Conservation (phyloP, 2,329 filamentous ascomycete genomes). For the Nectriaceae sp. region DNA sequence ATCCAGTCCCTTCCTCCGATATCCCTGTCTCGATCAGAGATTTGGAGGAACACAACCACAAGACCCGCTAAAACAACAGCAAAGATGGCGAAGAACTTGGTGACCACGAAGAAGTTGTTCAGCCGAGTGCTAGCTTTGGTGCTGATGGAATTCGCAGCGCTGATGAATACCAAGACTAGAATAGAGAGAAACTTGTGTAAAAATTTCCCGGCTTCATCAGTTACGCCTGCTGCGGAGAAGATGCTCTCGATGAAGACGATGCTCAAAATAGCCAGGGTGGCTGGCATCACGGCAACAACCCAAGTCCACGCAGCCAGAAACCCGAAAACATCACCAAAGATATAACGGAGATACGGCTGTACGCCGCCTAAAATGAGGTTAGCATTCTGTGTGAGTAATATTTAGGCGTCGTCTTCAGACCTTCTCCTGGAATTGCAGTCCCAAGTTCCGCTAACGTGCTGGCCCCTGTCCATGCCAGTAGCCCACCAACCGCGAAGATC, state of each 20-base stretch:
- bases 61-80: slow-evolving; percentile 51
- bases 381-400: neutral
- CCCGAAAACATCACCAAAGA: slow-evolving; percentile 62
- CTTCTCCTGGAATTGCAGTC: slow-evolving; percentile 63
- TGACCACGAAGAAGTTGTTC: slow-evolving; percentile 56
- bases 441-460: slow-evolving; percentile 64
- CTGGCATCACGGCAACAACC: slow-evolving; percentile 65
- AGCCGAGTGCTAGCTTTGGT: slow-evolving; percentile 56
- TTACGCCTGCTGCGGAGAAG: slow-evolving; percentile 52
- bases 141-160: slow-evolving; percentile 56
- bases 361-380: slow-evolving; percentile 49
- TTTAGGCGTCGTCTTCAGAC: slow-evolving; percentile 28
- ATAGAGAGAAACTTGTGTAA: slow-evolving; percentile 55
- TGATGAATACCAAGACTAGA: slow-evolving; percentile 47
- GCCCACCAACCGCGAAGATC: slow-evolving; percentile 62
- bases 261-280: slow-evolving; percentile 63
- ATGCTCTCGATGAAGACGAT: slow-evolving; percentile 65
- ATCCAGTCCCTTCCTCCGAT: slow-evolving; percentile 54
- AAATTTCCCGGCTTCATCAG: slow-evolving; percentile 43
- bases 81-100: slow-evolving; percentile 53
- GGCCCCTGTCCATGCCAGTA: slow-evolving; percentile 66
- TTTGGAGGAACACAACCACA: slow-evolving; percentile 46
- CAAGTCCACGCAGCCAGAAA: slow-evolving; percentile 67
- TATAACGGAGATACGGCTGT: slow-evolving; percentile 62
- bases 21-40: slow-evolving; percentile 36